phyloP scores from a whole-genome alignment of 1,284 basidiomycete genomes.

The Naganishia liquefaciens region DNA sequence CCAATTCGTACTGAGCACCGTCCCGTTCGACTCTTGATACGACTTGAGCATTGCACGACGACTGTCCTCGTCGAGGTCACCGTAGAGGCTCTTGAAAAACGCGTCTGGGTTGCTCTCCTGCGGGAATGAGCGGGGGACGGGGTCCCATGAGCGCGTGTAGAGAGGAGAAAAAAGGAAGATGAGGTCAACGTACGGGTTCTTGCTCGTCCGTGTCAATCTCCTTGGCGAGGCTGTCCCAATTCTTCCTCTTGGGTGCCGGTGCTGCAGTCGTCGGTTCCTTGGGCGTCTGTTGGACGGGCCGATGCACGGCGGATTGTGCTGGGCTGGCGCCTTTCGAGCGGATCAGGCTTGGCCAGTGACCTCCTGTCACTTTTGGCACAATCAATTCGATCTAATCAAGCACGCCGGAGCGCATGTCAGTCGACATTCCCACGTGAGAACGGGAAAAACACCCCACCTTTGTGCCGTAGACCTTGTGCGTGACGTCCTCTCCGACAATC shows the following conservation, averaged over 20 bases:
- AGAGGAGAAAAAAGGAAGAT: slow-evolving; percentile 34
- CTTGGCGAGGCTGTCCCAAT: slow-evolving; percentile 51
- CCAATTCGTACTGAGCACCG: slow-evolving; percentile 92
- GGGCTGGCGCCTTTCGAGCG: slow-evolving; percentile 6
- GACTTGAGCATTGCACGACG: slow-evolving; percentile 94
- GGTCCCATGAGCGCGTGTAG: slow-evolving; percentile 58
- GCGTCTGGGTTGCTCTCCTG: slow-evolving; percentile 36
- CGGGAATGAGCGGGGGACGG: slow-evolving; percentile 1
- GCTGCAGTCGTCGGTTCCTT: slow-evolving; percentile 4
- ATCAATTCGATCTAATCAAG: slow-evolving; percentile 47
- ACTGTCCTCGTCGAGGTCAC: slow-evolving; percentile 82
- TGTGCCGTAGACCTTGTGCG: slow-evolving; percentile 30
- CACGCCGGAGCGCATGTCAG: background rate
- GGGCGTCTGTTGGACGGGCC: background rate
- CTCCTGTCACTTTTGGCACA: slow-evolving; percentile 44
- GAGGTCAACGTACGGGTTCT: slow-evolving; percentile 17
- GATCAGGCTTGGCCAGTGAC: slow-evolving; percentile 67
- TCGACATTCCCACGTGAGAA: background rate
- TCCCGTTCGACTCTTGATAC: slow-evolving; percentile 86
- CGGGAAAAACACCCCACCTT: slow-evolving; percentile 16
- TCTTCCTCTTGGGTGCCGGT: slow-evolving; percentile 39
- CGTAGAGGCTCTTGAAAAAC: slow-evolving; percentile 64
- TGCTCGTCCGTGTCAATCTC: slow-evolving; percentile 44
- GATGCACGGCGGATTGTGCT: slow-evolving; percentile 7
- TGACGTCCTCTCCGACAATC: slow-evolving; percentile 7